These are phyloP conservation scores for Westerdykella ornata DNA, from an alignment of 2,329 filamentous ascomycete genomes.

Conservation along the genomic window DNA sequence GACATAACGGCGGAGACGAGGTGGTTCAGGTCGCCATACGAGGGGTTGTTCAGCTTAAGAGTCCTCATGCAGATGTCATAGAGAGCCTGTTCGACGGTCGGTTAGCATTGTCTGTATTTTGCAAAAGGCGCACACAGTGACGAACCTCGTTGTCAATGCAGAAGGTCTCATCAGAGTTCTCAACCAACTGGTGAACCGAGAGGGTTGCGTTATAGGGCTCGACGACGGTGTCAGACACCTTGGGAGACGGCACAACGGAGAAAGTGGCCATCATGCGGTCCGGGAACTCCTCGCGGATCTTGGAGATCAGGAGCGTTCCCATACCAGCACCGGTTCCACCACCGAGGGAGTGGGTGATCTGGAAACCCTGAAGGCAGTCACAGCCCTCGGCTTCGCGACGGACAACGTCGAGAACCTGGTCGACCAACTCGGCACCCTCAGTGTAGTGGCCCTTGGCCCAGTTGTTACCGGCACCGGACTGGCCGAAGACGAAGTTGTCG, in stretches of 20 bases:
- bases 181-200: constrained; percentile 96
- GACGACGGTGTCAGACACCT: constrained; percentile 99
- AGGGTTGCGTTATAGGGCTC: constrained; percentile 99
- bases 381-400: constrained; percentile 98
- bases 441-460: constrained; percentile 99
- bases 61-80: constrained; percentile 99
- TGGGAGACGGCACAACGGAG: constrained; percentile 96
- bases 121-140: neutral
- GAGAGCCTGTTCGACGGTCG: constrained; percentile 55
- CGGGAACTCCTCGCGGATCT: constrained; percentile 99
- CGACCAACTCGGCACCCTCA: constrained; percentile 97
- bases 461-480: constrained; percentile 99
- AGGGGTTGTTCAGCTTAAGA: constrained; percentile 96
- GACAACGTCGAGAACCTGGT: constrained; percentile 96
- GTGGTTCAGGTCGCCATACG: constrained; percentile 99
- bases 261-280: constrained; percentile 99
- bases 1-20: constrained; percentile 99
- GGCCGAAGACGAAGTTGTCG: constrained; percentile 99
- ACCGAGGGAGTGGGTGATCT: constrained; percentile 99
- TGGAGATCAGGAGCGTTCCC: constrained; percentile 98
- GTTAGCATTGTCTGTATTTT: neutral
- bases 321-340: constrained; percentile 99
- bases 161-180: constrained; percentile 99
- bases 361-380: constrained; percentile 99
- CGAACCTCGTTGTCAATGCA: constrained; percentile 96